Evolutionary conservation across 2,329 filamentous ascomycete genomes (phyloP), one percentile per base, ranked within the genome.

Genomic region (Esteya vermicola): DNA sequence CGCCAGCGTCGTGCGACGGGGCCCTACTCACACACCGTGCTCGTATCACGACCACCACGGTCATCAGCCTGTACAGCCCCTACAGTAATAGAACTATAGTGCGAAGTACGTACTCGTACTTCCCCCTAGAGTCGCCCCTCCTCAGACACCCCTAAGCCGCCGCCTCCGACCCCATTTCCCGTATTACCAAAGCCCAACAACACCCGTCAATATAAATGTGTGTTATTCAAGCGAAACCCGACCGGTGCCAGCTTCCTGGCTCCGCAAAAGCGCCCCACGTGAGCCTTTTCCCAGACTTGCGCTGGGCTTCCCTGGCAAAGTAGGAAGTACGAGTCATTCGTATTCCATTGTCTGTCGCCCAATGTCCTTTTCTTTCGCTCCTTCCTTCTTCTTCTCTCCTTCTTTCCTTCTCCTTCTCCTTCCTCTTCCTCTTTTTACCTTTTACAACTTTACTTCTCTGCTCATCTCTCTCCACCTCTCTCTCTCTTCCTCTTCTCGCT

Each of bases 161-260:
- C 25, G 13, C 25, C 25, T 8, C 25, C 25, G n/a, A 31, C 18
- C 28, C 28, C n/a, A n/a, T n/a, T n/a, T n/a, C n/a, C 33, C 6
- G 33, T 35, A 35, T 25, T 35, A 25, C 21, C 21, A 34, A 9
- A 16, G 18, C 26, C 20, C 28, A 28, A 16, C 9, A 7, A 14
- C 14, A 14, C 28, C 28, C 12, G 9, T 5, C 28, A 14, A 9
- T n/a, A 22, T 22, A 21, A 25, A n/a, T 19, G 12, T 31, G 25
- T 22, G 34, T 35, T 30, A 37, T 37, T 37, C 25, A 37, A 37
- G 36, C 36, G 36, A 37, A 37, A 37, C 36, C 36, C 27, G 35
- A 37, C 26, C 35, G 27, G 35, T 26, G 22, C 23, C 23, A 6
- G 35, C 26, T 37, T 18, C 35, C 22, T 25, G 36, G 36, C 36